Conservation (phyloP, 257 asterid genomes). For the Solanum pimpinellifolium region DNA sequence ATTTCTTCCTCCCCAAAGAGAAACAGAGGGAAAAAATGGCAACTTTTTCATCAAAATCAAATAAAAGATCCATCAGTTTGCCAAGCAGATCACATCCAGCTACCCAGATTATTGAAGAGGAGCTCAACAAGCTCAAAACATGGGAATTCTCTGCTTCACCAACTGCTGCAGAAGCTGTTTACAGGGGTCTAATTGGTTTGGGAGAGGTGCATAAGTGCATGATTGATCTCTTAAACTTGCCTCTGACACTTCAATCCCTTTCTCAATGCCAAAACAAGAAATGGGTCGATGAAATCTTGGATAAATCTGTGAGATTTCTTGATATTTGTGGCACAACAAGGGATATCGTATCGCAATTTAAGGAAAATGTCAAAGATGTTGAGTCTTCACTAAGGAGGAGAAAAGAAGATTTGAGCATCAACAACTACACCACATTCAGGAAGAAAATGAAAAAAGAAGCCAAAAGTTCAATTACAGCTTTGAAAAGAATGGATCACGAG, state of each 20-base stretch:
- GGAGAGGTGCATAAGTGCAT: neutral
- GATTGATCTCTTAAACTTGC: slow-evolving; percentile 3
- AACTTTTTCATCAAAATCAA: slow-evolving; percentile 9
- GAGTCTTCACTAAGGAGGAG: neutral
- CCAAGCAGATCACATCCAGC: slow-evolving; percentile 27
- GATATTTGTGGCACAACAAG: slow-evolving; percentile 6
- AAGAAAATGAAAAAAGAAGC: slow-evolving; percentile 8
- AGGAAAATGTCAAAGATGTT: slow-evolving; percentile 2
- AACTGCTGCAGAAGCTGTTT: neutral
- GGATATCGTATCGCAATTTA: neutral
- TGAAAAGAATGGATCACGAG: neutral
- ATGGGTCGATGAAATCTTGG: slow-evolving; percentile 3
- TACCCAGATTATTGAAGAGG: slow-evolving; percentile 12
- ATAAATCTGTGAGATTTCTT: slow-evolving; percentile 1
- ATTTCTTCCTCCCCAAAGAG: neutral
- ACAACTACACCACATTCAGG: slow-evolving; percentile 2
- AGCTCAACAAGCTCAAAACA: slow-evolving; percentile 4
- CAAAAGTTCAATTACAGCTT: neutral
- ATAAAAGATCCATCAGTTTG: slow-evolving; percentile 18
- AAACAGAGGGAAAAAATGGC: slow-evolving; percentile 5
- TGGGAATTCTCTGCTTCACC: neutral
- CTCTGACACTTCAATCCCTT: slow-evolving; percentile 2
- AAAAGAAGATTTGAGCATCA: neutral
- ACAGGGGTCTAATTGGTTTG: neutral
- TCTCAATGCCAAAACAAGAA: slow-evolving; percentile 3